phyloP scores from a whole-genome alignment of 768 basidiomycete genomes.

The Pleurotus giganteus region DNA sequence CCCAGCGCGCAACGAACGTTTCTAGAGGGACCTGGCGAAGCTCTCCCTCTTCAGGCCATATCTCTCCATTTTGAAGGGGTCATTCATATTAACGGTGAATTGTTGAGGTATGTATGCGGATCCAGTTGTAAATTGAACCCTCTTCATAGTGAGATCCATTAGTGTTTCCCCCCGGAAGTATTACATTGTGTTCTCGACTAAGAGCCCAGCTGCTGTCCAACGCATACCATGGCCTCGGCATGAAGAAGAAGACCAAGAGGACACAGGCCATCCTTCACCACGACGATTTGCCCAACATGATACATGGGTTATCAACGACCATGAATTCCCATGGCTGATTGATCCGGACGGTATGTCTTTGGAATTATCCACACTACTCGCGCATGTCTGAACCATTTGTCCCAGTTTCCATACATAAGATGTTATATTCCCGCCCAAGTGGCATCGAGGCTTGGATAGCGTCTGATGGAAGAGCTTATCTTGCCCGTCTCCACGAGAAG shows the following conservation, averaged over 20 bases:
- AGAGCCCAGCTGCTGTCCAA: constrained; percentile 72
- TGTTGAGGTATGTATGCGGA: constrained; percentile 54
- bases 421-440: constrained; percentile 55
- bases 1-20: constrained; percentile 64
- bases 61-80: constrained; percentile 78
- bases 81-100: constrained; percentile 69
- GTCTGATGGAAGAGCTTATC: constrained; percentile 80
- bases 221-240: constrained; percentile 80
- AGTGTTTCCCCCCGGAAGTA: constrained; percentile 77
- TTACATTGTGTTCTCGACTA: constrained; percentile 72
- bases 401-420: constrained; percentile 63
- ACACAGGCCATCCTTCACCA: constrained; percentile 19
- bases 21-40: constrained; percentile 80
- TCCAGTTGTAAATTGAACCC: neutral
- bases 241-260: constrained; percentile 36
- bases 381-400: neutral
- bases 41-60: constrained; percentile 63
- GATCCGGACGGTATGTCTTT: constrained; percentile 60
- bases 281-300: constrained; percentile 41
- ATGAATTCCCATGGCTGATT: constrained; percentile 72
- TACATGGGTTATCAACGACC: constrained; percentile 68
- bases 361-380: neutral
- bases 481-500: constrained; percentile 61
- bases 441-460: constrained; percentile 82
- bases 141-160: constrained; percentile 10